Evolutionary conservation across 2,329 filamentous ascomycete species (phyloP).

Genomic region (Monilinia polystroma): DNA sequence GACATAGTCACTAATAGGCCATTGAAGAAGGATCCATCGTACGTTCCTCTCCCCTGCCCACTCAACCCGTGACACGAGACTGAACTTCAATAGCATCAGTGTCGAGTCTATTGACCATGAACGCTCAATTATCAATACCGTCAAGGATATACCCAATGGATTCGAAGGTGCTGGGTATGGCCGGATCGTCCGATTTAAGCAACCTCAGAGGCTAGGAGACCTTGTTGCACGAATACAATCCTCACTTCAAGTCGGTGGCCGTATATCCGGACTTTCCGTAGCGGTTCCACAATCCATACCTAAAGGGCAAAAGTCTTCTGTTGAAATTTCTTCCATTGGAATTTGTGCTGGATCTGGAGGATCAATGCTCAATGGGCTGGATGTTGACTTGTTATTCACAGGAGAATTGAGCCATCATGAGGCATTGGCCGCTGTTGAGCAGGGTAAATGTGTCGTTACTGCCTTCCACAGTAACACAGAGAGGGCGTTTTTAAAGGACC

Average conservation of each 20-base stretch:
- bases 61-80: background rate
- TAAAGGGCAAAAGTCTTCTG: conserved; percentile 25
- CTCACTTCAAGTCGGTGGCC: conserved; percentile 25
- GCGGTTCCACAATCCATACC: conserved; percentile 37
- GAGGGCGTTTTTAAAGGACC: conserved; percentile 72
- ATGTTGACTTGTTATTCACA: conserved; percentile 81
- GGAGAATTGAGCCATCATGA: conserved; percentile 95
- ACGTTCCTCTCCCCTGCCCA: background rate
- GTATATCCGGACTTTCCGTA: conserved; percentile 32
- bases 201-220: conserved; percentile 31
- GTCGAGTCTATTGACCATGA: conserved; percentile 20
- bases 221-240: conserved; percentile 34
- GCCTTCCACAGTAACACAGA: conserved; percentile 95
- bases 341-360: conserved; percentile 90
- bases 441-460: conserved; percentile 76
- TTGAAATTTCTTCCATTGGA: conserved; percentile 65
- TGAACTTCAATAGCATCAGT: conserved; percentile 30
- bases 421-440: conserved; percentile 80
- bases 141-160: conserved; percentile 30
- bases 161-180: conserved; percentile 40
- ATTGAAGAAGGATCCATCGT: conserved; percentile 20
- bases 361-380: conserved; percentile 66
- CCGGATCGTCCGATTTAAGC: conserved; percentile 37
- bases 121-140: conserved; percentile 35
- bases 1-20: conserved; percentile 64